These are phyloP conservation scores for Helicostylum pulchrum DNA, from an alignment of 192 early-diverging fungal species.

Conservation along the genomic window DNA sequence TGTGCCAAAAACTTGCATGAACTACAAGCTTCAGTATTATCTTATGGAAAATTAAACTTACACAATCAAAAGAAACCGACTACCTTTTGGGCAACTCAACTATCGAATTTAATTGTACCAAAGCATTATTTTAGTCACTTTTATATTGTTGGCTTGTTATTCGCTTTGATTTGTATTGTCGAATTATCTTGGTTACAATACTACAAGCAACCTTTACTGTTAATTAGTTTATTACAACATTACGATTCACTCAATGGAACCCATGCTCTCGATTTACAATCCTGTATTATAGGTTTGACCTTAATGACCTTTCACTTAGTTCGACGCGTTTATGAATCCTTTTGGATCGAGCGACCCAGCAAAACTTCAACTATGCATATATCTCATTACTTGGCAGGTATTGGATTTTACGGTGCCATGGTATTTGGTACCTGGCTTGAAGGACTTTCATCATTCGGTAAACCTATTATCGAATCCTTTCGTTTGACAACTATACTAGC, in stretches of 20 bases:
- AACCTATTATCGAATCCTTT: background rate
- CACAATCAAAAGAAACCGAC: constrained; percentile 17
- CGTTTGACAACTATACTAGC: constrained; percentile 28
- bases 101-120: constrained; percentile 35
- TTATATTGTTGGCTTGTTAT: constrained; percentile 43
- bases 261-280: background rate
- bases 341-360: constrained; percentile 45
- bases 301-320: constrained; percentile 38
- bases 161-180: constrained; percentile 23
- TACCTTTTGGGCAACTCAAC: background rate
- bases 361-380: constrained; percentile 52
- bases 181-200: constrained; percentile 15
- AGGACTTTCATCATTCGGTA: background rate
- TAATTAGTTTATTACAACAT: background rate
- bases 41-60: constrained; percentile 35
- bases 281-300: constrained; percentile 28
- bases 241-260: constrained; percentile 10
- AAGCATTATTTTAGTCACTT: constrained; percentile 55
- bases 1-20: constrained; percentile 18
- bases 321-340: constrained; percentile 48
- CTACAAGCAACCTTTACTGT: constrained; percentile 6
- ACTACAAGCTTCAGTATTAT: constrained; percentile 26
- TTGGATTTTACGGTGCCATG: constrained; percentile 60
- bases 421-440: constrained; percentile 53
- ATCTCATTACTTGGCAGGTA: constrained; percentile 58